A percentile compares a stretch with the other conserved stretches of the same genome.
Evolutionary conservation across 768 basidiomycete genomes (phyloP).

Genomic region (Rhodosporidiobolus odoratus): DNA sequence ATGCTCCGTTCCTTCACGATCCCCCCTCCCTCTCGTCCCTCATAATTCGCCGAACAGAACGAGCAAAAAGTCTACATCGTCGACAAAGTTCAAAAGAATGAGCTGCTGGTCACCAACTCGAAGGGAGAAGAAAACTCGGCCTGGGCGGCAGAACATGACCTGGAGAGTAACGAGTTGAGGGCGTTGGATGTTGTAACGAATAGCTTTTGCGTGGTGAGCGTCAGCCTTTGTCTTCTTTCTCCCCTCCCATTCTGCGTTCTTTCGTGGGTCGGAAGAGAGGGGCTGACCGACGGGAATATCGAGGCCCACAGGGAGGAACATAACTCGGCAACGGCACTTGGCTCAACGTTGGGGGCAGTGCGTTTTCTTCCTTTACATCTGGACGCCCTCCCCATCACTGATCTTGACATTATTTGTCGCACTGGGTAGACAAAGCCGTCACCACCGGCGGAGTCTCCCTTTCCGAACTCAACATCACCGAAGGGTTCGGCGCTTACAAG

Average conservation of each 20-base stretch:
- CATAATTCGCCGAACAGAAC: constrained; percentile 46
- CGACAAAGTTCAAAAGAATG: constrained; percentile 56
- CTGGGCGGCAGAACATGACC: constrained; percentile 55
- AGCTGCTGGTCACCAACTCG: not conserved
- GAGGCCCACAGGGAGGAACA: not conserved
- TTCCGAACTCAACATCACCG: constrained; percentile 9
- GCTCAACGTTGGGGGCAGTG: constrained; percentile 36
- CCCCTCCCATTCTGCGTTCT: no score
- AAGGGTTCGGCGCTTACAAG: constrained; percentile 56
- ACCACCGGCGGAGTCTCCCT: constrained; percentile 29
- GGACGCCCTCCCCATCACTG: not conserved
- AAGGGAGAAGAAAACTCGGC: not conserved
- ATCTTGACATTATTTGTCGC: not conserved
- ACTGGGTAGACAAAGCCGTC: constrained; percentile 36
- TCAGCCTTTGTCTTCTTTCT: no score
- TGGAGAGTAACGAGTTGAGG: constrained; percentile 57
- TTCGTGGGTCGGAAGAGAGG: no score
- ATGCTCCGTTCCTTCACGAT: not conserved
- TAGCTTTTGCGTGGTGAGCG: not conserved
- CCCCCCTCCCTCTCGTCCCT: not conserved
- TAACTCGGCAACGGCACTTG: constrained; percentile 37
- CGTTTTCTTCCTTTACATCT: not conserved
- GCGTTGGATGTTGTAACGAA: constrained; percentile 73
- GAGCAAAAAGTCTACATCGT: constrained; percentile 73
- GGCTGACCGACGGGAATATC: no score